A percentile compares a stretch with the other conserved stretches of the same genome.
Conservation (phyloP, 257 asterid species). For the Craterostigma plantagineum region DNA sequence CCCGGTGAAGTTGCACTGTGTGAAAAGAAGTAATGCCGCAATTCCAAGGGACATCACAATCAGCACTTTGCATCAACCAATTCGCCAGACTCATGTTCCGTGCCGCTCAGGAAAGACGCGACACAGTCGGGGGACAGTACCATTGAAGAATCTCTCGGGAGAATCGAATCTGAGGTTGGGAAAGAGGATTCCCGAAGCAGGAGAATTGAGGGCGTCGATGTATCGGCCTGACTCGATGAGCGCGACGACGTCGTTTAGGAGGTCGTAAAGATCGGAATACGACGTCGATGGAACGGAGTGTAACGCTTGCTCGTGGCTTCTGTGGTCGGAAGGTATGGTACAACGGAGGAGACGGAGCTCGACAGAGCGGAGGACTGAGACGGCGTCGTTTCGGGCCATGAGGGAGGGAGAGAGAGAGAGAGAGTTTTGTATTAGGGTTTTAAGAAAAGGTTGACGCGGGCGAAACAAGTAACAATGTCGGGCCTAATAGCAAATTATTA, state of each 20-base stretch:
- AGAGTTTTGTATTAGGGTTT: no score
- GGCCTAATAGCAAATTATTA: no score
- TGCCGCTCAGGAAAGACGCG: slow-evolving; percentile 20
- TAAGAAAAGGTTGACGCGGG: no score
- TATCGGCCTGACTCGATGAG: slow-evolving; percentile 62
- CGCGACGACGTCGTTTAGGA: slow-evolving; percentile 24
- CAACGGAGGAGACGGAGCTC: slow-evolving; percentile 95
- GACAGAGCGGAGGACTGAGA: slow-evolving; percentile 25
- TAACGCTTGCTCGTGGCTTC: slow-evolving; percentile 10
- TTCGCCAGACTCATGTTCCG: slow-evolving; percentile 13
- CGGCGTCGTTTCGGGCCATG: slow-evolving; percentile 19
- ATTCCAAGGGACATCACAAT: slow-evolving; percentile 59
- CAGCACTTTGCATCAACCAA: slow-evolving; percentile 24
- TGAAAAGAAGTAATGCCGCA: slow-evolving; percentile 61
- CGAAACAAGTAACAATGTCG: no score
- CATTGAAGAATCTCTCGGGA: slow-evolving; percentile 40
- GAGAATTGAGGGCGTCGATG: slow-evolving; percentile 31
- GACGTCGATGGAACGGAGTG: slow-evolving; percentile 12
- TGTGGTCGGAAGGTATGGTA: slow-evolving; percentile 32
- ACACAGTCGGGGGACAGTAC: slow-evolving; percentile 37
- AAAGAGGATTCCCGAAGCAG: slow-evolving; percentile 30
- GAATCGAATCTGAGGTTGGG: slow-evolving; percentile 26
- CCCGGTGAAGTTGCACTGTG: slow-evolving; percentile 72
- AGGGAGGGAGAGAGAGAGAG: no score
- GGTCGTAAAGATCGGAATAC: slow-evolving; percentile 17